These are phyloP conservation scores for Cryphonectria parasitica DNA, from an alignment of 2,329 filamentous ascomycete genomes.

Conservation along the genomic window DNA sequence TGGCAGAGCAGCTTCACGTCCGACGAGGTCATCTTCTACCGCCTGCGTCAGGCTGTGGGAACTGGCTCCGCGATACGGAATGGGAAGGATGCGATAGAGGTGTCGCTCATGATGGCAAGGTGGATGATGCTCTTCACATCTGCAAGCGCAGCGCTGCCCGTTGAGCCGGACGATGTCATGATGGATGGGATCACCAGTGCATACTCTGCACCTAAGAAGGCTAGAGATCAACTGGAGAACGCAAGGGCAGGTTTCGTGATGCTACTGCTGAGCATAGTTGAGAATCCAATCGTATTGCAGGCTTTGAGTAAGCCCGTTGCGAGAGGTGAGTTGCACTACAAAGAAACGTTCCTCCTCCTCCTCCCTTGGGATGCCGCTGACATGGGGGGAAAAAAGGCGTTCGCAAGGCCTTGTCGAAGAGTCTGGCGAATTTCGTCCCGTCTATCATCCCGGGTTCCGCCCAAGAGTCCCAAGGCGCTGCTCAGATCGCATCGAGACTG, in stretches of 20 bases:
- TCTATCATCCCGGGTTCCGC: conserved; percentile 54
- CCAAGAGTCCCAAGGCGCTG: conserved; percentile 41
- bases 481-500: conserved; percentile 56
- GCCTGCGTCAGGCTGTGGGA: conserved; percentile 85
- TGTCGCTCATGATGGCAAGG: conserved; percentile 54
- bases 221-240: conserved; percentile 61
- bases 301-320: conserved; percentile 57
- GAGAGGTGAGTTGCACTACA: conserved; percentile 49
- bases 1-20: conserved; percentile 64
- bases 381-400: conserved; percentile 40
- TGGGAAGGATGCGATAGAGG: conserved; percentile 51
- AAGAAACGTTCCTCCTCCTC: conserved; percentile 30
- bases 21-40: conserved; percentile 92
- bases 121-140: conserved; percentile 64
- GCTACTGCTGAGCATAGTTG: conserved; percentile 63
- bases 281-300: conserved; percentile 59
- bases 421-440: conserved; percentile 57
- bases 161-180: conserved; percentile 43
- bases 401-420: conserved; percentile 54
- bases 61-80: conserved; percentile 53
- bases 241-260: conserved; percentile 67
- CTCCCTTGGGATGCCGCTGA: conserved; percentile 23
- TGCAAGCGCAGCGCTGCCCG: conserved; percentile 51
- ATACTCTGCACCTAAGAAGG: conserved; percentile 47
- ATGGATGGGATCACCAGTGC: conserved; percentile 42